These are phyloP conservation scores for Wallacemonas sp. DNA, from an alignment of 208 protist species.

Conservation along the genomic window DNA sequence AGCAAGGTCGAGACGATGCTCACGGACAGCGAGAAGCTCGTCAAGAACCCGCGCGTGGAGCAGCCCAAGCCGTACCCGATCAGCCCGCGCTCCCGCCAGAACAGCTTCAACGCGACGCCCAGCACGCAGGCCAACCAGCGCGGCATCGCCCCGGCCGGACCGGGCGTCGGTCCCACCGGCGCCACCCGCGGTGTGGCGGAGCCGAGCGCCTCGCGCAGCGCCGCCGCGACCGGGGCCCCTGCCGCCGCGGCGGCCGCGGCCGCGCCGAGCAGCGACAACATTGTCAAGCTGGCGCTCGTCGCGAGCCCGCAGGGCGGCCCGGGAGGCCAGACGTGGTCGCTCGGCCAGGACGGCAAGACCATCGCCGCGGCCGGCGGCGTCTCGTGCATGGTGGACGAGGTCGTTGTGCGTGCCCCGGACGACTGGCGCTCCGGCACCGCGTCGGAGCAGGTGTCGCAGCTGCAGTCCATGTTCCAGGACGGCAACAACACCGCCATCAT, in stretches of 20 bases:
- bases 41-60: constrained; percentile 39
- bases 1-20: constrained; percentile 54
- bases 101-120: constrained; percentile 17
- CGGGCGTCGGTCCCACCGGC: not conserved
- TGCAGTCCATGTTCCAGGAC: constrained; percentile 55
- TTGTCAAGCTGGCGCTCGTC: constrained; percentile 35
- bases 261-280: constrained; percentile 20
- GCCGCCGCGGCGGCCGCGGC: not conserved
- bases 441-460: constrained; percentile 35
- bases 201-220: not conserved
- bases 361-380: constrained; percentile 28
- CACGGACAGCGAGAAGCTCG: constrained; percentile 43
- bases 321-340: constrained; percentile 27
- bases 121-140: constrained; percentile 2
- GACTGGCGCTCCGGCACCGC: constrained; percentile 40
- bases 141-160: not conserved
- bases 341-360: constrained; percentile 32
- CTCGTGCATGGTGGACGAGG: constrained; percentile 34
- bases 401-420: constrained; percentile 41
- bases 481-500: constrained; percentile 68
- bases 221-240: not conserved
- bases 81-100: constrained; percentile 19
- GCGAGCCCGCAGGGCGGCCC: constrained; percentile 26
- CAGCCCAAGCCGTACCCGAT: constrained; percentile 49
- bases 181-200: not conserved